A percentile compares a stretch with the other conserved stretches of the same genome.
phyloP scores from a whole-genome alignment of 768 basidiomycete species.

The Pleurotus tuoliensis region DNA sequence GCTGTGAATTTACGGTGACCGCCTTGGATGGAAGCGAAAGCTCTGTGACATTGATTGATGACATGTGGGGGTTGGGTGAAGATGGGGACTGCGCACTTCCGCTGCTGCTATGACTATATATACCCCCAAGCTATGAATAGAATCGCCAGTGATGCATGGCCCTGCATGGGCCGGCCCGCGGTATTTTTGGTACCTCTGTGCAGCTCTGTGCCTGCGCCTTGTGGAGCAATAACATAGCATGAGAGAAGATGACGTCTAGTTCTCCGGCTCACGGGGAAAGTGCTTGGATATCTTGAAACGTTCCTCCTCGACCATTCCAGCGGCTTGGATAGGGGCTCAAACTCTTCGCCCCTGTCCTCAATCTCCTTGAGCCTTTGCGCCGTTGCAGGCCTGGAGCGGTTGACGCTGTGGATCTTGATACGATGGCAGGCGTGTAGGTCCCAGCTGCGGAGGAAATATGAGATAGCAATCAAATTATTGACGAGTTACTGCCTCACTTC shows the following conservation, averaged over 20 bases:
- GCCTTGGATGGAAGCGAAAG: constrained; percentile 13
- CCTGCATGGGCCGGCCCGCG: too few species aligned
- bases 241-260: constrained; percentile 8
- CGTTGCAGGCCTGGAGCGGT: constrained; percentile 37
- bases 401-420: constrained; percentile 53
- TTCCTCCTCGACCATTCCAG: constrained; percentile 30
- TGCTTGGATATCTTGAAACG: constrained; percentile 22
- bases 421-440: constrained; percentile 49
- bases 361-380: constrained; percentile 37
- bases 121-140: too few species aligned
- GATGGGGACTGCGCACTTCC: too few species aligned
- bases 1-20: constrained; percentile 42
- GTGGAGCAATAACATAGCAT: too few species aligned
- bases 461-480: not conserved
- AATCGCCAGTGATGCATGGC: too few species aligned
- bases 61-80: constrained; percentile 5
- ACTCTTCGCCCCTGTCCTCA: constrained; percentile 30
- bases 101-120: too few species aligned
- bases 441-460: constrained; percentile 30
- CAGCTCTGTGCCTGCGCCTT: too few species aligned
- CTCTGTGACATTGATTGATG: constrained; percentile 12
- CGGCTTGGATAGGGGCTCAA: constrained; percentile 39
- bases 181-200: too few species aligned
- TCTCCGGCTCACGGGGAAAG: constrained; percentile 28
- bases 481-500: constrained; percentile 30